Percentiles rank a stretch among this genome's conserved stretches.
Evolutionary conservation across 306 rosid genomes (phyloP).

Genomic region (Trifolium repens): DNA sequence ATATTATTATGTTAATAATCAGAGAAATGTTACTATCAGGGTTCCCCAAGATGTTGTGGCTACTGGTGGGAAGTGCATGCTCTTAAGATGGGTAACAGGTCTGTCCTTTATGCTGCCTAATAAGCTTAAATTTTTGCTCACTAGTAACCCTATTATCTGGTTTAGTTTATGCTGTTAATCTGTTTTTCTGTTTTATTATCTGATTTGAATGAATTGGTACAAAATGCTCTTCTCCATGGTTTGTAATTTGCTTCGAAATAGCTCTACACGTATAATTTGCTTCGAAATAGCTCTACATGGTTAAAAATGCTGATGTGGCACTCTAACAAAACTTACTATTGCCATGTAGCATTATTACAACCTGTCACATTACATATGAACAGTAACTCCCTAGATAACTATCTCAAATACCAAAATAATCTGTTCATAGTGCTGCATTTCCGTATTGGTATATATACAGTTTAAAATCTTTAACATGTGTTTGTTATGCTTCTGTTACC

Average conservation of each 20-base stretch:
- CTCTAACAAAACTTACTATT: not conserved
- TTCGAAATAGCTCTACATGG: no score
- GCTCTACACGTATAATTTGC: no score
- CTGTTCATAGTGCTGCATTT: constrained; percentile 10
- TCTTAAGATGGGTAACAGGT: constrained; percentile 95
- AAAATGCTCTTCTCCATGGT: not conserved
- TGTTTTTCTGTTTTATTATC: constrained; percentile 8
- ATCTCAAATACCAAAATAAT: not conserved
- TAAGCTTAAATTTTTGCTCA: constrained; percentile 10
- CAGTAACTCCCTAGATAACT: not conserved
- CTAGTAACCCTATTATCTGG: not conserved
- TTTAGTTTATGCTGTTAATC: not conserved
- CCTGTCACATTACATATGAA: not conserved
- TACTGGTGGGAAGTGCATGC: constrained; percentile 85
- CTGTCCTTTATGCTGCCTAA: constrained; percentile 29
- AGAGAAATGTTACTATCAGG: constrained; percentile 51
- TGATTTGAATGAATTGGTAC: constrained; percentile 11
- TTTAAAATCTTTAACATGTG: not conserved
- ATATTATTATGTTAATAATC: constrained; percentile 14
- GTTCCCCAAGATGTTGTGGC: constrained; percentile 97
- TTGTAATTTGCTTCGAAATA: no score
- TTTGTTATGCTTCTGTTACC: not conserved
- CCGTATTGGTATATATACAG: not conserved
- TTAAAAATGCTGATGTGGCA: not conserved
- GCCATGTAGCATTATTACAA: not conserved